Percentiles rank a stretch among this genome's conserved stretches.
Evolutionary conservation across 140 eudicot species (phyloP).

Genomic region (Stevia rebaudiana): DNA sequence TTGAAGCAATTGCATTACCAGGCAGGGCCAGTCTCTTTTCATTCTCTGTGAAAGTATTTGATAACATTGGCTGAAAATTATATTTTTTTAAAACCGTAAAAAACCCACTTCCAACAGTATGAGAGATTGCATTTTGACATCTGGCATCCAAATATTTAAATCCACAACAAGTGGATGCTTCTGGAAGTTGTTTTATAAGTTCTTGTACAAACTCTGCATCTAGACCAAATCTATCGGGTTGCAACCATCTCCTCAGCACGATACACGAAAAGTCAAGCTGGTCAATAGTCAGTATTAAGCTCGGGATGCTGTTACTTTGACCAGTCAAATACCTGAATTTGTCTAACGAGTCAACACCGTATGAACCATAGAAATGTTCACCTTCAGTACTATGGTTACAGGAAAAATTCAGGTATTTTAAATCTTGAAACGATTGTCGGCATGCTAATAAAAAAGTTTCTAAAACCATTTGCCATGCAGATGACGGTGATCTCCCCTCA

Average conservation of each 20-base stretch:
- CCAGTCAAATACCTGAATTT: conserved; percentile 40
- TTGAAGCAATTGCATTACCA: conserved; percentile 54
- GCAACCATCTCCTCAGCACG: conserved; percentile 53
- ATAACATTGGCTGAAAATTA: conserved; percentile 20
- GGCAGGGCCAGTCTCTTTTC: conserved; percentile 38
- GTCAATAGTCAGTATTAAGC: conserved; percentile 30
- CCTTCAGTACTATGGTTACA: conserved; percentile 51
- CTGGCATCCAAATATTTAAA: conserved; percentile 49
- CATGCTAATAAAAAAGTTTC: conserved; percentile 47
- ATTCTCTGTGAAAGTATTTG: conserved; percentile 25
- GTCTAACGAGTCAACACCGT: conserved; percentile 39
- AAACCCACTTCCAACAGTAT: conserved; percentile 68
- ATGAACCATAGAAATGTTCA: conserved; percentile 11
- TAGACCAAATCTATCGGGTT: conserved; percentile 69
- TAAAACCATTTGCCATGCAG: conserved; percentile 65
- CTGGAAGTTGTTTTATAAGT: conserved; percentile 73
- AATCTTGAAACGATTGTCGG: conserved; percentile 44
- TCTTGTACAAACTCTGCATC: conserved; percentile 88
- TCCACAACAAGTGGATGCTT: conserved; percentile 39
- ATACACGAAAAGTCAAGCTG: conserved; percentile 43
- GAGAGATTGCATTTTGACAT: conserved; percentile 30
- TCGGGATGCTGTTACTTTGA: conserved; percentile 34
- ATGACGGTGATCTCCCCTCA: conserved; percentile 62
- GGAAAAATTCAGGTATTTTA: conserved; percentile 41
- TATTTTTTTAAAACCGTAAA: conserved; percentile 41